Evolutionary conservation across 441 rosid genomes (phyloP).

Genomic region (Croton setiger): DNA sequence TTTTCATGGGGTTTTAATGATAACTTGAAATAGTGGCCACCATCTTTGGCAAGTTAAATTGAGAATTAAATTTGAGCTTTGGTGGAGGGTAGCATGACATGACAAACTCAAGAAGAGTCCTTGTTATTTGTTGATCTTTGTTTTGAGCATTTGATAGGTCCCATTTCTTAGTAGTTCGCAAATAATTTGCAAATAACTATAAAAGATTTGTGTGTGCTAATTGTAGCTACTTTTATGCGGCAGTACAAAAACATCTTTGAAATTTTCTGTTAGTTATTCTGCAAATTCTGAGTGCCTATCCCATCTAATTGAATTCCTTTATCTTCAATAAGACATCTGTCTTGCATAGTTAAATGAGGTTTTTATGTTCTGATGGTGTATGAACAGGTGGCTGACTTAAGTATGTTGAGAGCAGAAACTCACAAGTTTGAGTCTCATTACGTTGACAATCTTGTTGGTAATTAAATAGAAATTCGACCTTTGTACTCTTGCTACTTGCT

Average conservation of each 20-base stretch:
- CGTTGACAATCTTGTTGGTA: constrained; percentile 88
- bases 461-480: not conserved
- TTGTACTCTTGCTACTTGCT: not conserved
- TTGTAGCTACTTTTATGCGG: not conserved
- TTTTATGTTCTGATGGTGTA: constrained; percentile 18
- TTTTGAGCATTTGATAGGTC: too few relatives aligned
- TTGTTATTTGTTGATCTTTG: too few relatives aligned
- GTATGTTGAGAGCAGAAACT: constrained; percentile 68
- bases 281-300: not conserved
- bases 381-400: constrained; percentile 76
- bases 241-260: constrained; percentile 1
- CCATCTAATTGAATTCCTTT: not conserved
- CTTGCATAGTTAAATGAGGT: not conserved
- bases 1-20: not conserved
- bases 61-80: not conserved
- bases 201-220: not conserved
- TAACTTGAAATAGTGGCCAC: not conserved
- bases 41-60: constrained; percentile 6
- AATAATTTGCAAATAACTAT: too few relatives aligned
- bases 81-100: not conserved
- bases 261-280: not conserved
- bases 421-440: constrained; percentile 86
- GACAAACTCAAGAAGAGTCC: not conserved
- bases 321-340: not conserved
- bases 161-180: too few relatives aligned